Base-by-base conservation (phyloP, 192 early-diverging fungal genomes). In the Spinellus fusiger region DNA sequence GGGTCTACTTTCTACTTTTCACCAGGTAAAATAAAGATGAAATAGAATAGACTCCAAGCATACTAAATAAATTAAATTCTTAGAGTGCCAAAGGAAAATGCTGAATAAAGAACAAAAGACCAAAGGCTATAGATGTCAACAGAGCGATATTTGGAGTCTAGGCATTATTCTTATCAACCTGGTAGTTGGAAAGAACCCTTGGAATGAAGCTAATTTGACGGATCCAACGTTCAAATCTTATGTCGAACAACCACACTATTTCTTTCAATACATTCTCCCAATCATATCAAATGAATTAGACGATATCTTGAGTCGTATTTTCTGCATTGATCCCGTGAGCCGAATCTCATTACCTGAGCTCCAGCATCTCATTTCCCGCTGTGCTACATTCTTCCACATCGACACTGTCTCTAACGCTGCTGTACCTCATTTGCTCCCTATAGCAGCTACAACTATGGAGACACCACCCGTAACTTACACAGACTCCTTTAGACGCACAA, bases 161-260 rank as follows among this genome's bases (percentile, higher is more conserved):
- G 94, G 93, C 23, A 77, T 96, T 31, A 91, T 96, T 61, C 79
- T 96, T 28, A 80, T 96, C 72, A 96, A 96, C 68, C 70, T 96
- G 65, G 73, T 89, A 44, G 84, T 84, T 48, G 92, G 93, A 32
- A 83, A 90, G 57, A 91, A 91, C 59, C 89, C 89, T 9, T 90
- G 88, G 89, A 87, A 84, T 59, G 79, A 85, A 54, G 86, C 87
- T 12, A 77, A 80, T 56, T 68, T 74, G 4, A 69, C 84, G 7
- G 92, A 95, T 63, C 76, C 84, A 10, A 87, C 90, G 28, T 95
- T 93, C 80, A 75, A 78, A 47, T 82, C 88, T 40, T 90, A 80
- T 69, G 62, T 80, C 16, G 60, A 73, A 37, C 73, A 90, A 49
- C 81, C 84, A 25, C 53, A 70, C 26, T 18, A 50, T 22, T 80